Conservation (phyloP, 345 rosid species). For the Aquilaria malaccensis region DNA sequence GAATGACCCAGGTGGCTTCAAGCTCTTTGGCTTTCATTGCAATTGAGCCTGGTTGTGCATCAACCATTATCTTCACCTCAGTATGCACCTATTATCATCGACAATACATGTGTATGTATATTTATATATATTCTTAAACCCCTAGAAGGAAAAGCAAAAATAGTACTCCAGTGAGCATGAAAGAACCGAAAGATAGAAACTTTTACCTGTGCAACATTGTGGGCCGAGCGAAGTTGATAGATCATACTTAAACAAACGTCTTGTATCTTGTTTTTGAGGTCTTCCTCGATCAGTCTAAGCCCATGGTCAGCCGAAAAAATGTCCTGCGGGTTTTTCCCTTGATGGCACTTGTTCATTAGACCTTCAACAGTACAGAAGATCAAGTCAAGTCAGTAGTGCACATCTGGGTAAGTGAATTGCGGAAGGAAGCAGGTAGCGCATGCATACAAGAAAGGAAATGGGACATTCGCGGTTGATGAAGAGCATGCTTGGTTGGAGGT, state of each 20-base stretch:
- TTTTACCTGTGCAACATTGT: too few relatives aligned
- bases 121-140: not conserved
- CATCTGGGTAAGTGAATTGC: too few relatives aligned
- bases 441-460: too few relatives aligned
- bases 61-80: conserved; percentile 20
- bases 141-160: conserved; percentile 9
- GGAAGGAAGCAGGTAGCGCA: too few relatives aligned
- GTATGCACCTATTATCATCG: conserved; percentile 18
- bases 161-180: not conserved
- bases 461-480: too few relatives aligned
- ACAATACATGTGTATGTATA: too few relatives aligned
- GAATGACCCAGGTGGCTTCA: conserved; percentile 30
- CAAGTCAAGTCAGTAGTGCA: too few relatives aligned
- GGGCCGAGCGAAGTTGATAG: too few relatives aligned
- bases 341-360: not conserved
- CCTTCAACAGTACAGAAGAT: not conserved
- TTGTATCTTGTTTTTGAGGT: too few relatives aligned
- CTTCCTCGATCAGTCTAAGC: too few relatives aligned
- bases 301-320: too few relatives aligned
- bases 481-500: not conserved
- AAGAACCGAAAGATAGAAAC: not conserved
- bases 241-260: not conserved
- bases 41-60: conserved; percentile 24
- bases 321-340: too few relatives aligned
- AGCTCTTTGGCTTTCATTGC: conserved; percentile 22